A percentile compares a stretch with the other conserved stretches of the same genome.
These are phyloP conservation scores for Beta corolliflora DNA, from an alignment of 179 eudicot species.

Conservation along the genomic window DNA sequence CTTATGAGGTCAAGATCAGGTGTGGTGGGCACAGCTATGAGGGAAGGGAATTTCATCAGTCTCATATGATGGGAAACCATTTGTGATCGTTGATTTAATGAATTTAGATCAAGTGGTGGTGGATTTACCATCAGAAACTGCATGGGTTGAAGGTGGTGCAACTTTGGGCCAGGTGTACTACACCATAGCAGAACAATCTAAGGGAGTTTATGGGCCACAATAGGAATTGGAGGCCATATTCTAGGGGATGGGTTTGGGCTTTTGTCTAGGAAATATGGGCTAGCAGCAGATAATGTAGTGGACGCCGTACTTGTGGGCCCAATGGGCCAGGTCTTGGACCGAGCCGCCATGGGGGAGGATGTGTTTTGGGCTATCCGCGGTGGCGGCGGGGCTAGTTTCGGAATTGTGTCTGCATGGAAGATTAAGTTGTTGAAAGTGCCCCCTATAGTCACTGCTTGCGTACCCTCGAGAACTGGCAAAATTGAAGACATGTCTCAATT, in stretches of 20 bases:
- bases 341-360: neutral
- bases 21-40: neutral
- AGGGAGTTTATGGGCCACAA: neutral
- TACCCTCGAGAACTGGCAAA: neutral
- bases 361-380: neutral
- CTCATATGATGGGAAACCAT: neutral
- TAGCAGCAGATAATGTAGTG: neutral
- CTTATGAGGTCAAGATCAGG: neutral
- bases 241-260: neutral
- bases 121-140: neutral
- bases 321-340: neutral
- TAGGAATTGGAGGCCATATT: neutral
- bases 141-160: conserved; percentile 4
- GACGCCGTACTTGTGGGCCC: neutral
- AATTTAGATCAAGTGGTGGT: neutral
- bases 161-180: neutral
- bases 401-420: neutral
- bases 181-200: neutral
- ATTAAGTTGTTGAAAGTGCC: neutral
- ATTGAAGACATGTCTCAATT: neutral
- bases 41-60: neutral
- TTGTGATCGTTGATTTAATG: neutral
- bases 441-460: neutral
- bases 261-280: conserved; percentile 2
- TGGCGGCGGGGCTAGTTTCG: neutral